A percentile compares a stretch with the other conserved stretches of the same genome.
Conservation (phyloP, 1,284 basidiomycete species). For the Cutaneotrichosporon dermatis region DNA sequence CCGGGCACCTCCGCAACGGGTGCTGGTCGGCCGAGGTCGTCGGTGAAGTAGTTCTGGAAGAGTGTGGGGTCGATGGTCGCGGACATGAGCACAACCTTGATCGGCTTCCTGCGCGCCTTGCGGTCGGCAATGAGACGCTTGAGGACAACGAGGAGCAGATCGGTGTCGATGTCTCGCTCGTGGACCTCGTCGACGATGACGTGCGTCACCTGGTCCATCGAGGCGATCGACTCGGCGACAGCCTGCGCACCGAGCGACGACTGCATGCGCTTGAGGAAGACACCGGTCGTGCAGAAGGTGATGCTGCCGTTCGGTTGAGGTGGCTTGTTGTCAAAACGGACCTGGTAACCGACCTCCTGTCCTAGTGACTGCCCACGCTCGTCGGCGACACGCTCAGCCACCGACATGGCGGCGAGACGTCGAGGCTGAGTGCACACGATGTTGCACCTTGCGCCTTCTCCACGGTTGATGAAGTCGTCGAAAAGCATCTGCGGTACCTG, state of each 20-base stretch:
- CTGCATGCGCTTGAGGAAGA: conserved; percentile 85
- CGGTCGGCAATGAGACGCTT: conserved; percentile 79
- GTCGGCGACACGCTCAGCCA: conserved; percentile 85
- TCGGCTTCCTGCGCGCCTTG: conserved; percentile 64
- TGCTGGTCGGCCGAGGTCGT: conserved; percentile 58
- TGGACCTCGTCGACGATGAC: conserved; percentile 95
- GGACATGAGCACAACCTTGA: conserved; percentile 92
- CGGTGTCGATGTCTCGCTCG: conserved; percentile 92
- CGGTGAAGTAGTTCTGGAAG: conserved; percentile 84
- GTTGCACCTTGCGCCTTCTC: conserved; percentile 80
- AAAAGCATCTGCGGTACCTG: conserved; percentile 91
- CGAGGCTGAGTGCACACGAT: conserved; percentile 92
- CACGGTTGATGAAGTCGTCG: conserved; percentile 73
- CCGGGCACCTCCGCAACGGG: conserved; percentile 84
- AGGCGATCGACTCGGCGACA: conserved; percentile 37
- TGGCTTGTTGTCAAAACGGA: conserved; percentile 79
- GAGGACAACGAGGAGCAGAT: conserved; percentile 83
- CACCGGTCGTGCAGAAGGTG: conserved; percentile 91
- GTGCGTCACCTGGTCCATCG: conserved; percentile 80
- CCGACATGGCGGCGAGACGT: conserved; percentile 85
- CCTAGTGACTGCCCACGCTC: conserved; percentile 79
- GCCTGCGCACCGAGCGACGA: conserved; percentile 58
- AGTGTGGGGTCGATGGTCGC: conserved; percentile 88
- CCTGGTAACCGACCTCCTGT: conserved; percentile 78
- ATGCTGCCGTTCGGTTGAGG: conserved; percentile 77